These are phyloP conservation scores for Ustilago esculenta DNA, from an alignment of 1,284 basidiomycete genomes.

Conservation along the genomic window DNA sequence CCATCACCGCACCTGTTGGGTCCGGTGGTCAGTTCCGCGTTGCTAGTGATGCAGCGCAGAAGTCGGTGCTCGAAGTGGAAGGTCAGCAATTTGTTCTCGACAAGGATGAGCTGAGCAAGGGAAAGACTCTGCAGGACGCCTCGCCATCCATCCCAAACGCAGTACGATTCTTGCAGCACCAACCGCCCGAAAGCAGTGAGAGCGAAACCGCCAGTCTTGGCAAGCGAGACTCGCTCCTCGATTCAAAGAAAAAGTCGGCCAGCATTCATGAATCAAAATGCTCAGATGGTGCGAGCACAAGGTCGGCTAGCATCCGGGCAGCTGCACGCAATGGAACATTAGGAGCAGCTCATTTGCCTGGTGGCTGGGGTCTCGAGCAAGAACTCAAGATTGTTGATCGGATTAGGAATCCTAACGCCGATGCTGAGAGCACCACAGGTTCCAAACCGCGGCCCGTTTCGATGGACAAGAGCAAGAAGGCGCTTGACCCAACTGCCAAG, in stretches of 20 bases:
- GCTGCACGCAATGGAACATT: not conserved
- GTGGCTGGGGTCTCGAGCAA: slow-evolving; percentile 40
- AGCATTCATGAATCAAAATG: slow-evolving; percentile 2
- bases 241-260: slow-evolving; percentile 7
- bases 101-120: slow-evolving; percentile 15
- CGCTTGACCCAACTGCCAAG: slow-evolving; percentile 9
- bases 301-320: not conserved
- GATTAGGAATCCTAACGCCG: slow-evolving; percentile 7
- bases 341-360: not conserved
- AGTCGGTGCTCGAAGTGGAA: slow-evolving; percentile 39
- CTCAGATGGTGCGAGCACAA: slow-evolving; percentile 6
- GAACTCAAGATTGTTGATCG: slow-evolving; percentile 41
- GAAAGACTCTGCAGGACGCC: slow-evolving; percentile 3
- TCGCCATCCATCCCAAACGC: slow-evolving; percentile 42
- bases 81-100: slow-evolving; percentile 40
- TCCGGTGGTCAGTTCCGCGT: slow-evolving; percentile 22
- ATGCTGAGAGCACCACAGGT: not conserved
- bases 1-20: slow-evolving; percentile 36
- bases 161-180: slow-evolving; percentile 36
- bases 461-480: slow-evolving; percentile 29
- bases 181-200: slow-evolving; percentile 4
- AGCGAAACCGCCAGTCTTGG: not conserved
- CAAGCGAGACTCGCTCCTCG: slow-evolving; percentile 15
- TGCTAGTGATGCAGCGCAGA: slow-evolving; percentile 7
- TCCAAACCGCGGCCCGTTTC: slow-evolving; percentile 14